phyloP scores from a whole-genome alignment of 305 asterid genomes.

The Fraxinus floribunda region DNA sequence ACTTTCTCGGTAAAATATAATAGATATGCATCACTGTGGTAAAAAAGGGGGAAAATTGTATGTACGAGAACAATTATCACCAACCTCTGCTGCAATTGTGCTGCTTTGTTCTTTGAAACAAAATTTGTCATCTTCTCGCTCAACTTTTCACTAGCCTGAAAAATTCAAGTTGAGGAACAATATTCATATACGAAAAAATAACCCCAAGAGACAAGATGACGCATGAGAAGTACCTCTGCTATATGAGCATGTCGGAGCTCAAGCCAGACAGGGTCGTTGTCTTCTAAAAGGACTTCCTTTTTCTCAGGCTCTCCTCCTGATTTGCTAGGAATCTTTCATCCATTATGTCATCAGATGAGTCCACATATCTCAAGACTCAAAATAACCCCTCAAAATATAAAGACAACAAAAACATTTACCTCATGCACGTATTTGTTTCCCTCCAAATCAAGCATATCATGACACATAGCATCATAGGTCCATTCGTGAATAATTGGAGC shows the following conservation, averaged over 20 bases:
- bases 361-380: background rate
- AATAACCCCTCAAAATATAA: conserved; percentile 17
- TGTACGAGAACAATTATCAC: conserved; percentile 16
- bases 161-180: conserved; percentile 20
- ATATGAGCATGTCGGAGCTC: conserved; percentile 91
- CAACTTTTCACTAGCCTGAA: conserved; percentile 88
- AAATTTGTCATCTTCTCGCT: conserved; percentile 81
- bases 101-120: conserved; percentile 92
- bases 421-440: conserved; percentile 86
- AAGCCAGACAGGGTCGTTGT: conserved; percentile 92
- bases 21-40: background rate
- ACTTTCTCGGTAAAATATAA: background rate
- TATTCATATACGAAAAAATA: conserved; percentile 22
- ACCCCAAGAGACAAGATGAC: conserved; percentile 14
- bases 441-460: conserved; percentile 87
- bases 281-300: conserved; percentile 89
- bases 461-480: conserved; percentile 99
- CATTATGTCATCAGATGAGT: conserved; percentile 32
- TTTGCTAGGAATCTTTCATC: conserved; percentile 74
- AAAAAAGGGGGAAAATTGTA: background rate
- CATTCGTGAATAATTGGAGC: conserved; percentile 99
- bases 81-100: conserved; percentile 93
- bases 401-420: conserved; percentile 46
- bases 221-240: conserved; percentile 67
- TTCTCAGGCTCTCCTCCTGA: conserved; percentile 79